These are phyloP conservation scores for Bruguiera hainesii DNA, from an alignment of 441 rosid species.

Conservation along the genomic window DNA sequence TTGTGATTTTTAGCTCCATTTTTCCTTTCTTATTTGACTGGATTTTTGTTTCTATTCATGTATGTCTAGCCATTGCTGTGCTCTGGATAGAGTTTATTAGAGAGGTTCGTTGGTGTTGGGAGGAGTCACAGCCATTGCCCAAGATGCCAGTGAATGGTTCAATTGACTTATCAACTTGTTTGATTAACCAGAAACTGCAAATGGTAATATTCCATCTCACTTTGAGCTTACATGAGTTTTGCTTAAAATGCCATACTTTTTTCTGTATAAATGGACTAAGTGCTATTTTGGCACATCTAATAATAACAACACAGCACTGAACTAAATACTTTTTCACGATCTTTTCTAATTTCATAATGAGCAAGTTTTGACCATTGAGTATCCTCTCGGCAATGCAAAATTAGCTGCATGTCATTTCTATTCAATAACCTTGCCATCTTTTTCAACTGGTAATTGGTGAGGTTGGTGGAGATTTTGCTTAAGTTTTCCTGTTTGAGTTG, in stretches of 20 bases:
- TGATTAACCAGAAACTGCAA: constrained; percentile 91
- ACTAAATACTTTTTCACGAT: no score
- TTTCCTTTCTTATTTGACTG: constrained; percentile 22
- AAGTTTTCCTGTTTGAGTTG: no score
- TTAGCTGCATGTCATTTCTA: no score
- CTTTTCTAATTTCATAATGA: no score
- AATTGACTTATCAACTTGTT: constrained; percentile 63
- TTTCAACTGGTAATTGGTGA: no score
- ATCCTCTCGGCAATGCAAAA: no score
- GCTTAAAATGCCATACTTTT: constrained; percentile 6
- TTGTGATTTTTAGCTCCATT: background rate
- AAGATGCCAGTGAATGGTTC: constrained; percentile 61
- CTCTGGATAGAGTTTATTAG: constrained; percentile 98
- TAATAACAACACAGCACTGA: no score
- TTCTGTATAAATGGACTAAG: background rate
- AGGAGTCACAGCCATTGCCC: constrained; percentile 89
- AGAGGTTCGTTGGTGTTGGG: constrained; percentile 99
- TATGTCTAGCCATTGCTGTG: constrained; percentile 68
- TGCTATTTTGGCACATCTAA: constrained; percentile 5
- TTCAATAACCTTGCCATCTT: no score
- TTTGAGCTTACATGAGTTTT: background rate
- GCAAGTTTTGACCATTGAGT: no score
- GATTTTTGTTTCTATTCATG: constrained; percentile 20
- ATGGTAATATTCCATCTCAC: constrained; percentile 51
- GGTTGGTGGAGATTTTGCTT: no score